Evolutionary conservation across 208 protist genomes (phyloP).

Genomic region (Leishmania tropica): DNA sequence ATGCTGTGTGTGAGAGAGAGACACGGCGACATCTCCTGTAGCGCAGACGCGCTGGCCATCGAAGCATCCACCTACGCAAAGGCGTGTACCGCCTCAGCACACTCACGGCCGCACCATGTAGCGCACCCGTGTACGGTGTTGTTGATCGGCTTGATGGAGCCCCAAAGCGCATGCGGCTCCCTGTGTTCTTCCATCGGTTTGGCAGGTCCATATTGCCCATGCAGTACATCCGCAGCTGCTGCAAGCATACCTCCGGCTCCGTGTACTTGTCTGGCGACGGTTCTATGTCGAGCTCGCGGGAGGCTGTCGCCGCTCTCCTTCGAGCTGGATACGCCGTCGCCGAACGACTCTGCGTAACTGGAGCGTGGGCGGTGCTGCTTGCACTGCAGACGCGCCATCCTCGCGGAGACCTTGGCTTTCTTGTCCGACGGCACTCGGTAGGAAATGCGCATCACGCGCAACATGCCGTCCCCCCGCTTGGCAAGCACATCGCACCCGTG

Average conservation of each 20-base stretch:
- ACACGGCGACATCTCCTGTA: neutral
- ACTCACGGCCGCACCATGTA: neutral
- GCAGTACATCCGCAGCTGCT: neutral
- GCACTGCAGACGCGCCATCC: neutral
- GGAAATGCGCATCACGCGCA: constrained; percentile 13
- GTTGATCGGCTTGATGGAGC: neutral
- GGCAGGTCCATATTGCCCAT: neutral
- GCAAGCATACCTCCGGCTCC: neutral
- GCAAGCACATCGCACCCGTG: constrained; percentile 11
- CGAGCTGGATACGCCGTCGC: neutral
- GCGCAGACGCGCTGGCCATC: neutral
- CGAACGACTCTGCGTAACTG: neutral
- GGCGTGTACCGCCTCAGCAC: neutral
- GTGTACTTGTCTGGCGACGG: neutral
- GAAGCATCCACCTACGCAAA: neutral
- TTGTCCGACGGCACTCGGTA: constrained; percentile 4
- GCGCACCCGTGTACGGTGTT: neutral
- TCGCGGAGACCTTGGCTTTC: neutral
- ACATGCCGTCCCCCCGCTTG: constrained; percentile 26
- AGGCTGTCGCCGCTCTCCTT: neutral
- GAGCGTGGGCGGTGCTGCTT: too few relatives aligned
- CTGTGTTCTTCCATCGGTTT: neutral
- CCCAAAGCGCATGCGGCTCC: too few relatives aligned
- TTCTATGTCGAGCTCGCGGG: neutral
- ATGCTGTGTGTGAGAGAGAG: too few relatives aligned